These are phyloP conservation scores for Aspergillus pseudoterreus DNA, from an alignment of 2,329 filamentous ascomycete genomes.

Conservation along the genomic window DNA sequence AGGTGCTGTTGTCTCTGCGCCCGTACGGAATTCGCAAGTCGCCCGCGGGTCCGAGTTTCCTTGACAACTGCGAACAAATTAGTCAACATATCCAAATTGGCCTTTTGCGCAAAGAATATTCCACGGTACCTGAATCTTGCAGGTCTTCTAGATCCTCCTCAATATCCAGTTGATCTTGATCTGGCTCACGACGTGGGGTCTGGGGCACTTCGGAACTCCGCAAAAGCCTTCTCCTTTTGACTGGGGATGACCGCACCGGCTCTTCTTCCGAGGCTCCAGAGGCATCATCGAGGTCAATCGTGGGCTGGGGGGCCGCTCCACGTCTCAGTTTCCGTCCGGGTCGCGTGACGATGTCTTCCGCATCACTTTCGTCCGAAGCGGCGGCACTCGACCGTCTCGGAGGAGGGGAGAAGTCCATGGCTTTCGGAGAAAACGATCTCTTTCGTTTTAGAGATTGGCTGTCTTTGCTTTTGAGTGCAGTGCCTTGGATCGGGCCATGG, in stretches of 20 bases:
- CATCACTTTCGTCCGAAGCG: constrained; percentile 23
- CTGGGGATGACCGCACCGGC: constrained; percentile 23
- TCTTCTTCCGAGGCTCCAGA: constrained; percentile 25
- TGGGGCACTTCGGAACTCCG: constrained; percentile 14
- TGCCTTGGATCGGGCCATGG: constrained; percentile 11
- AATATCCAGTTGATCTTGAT: constrained; percentile 39
- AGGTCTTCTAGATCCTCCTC: constrained; percentile 45
- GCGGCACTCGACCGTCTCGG: not conserved
- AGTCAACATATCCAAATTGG: not conserved
- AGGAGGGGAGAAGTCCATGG: not conserved
- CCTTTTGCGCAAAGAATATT: not conserved
- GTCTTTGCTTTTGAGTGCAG: constrained; percentile 10
- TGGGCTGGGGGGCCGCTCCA: constrained; percentile 20
- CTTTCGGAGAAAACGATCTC: constrained; percentile 9
- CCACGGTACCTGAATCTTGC: constrained; percentile 38
- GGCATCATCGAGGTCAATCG: constrained; percentile 22
- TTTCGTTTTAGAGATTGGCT: constrained; percentile 13
- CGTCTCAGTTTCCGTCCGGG: constrained; percentile 27
- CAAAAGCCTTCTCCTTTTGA: constrained; percentile 21
- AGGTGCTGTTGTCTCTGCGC: constrained; percentile 39
- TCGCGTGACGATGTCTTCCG: constrained; percentile 22
- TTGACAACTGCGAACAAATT: constrained; percentile 27
- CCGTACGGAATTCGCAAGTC: constrained; percentile 35
- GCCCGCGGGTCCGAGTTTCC: constrained; percentile 40
- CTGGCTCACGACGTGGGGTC: constrained; percentile 20